Evolutionary conservation across 805 yeast species (phyloP).

Genomic region (Zygosaccharomyces siamensis): DNA sequence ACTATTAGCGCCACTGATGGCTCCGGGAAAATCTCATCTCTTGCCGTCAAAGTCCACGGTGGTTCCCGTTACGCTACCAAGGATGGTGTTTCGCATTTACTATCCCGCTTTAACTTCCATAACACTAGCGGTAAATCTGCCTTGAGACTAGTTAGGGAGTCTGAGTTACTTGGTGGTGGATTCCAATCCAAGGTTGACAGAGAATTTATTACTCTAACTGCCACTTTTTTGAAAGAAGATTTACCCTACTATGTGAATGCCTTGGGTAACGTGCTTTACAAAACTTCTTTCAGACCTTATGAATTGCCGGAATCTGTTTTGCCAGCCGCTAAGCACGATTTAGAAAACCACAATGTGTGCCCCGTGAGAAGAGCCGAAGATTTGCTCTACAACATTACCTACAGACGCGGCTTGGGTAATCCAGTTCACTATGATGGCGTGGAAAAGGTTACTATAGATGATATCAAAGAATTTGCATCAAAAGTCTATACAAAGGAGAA

Average conservation of each 20-base stretch:
- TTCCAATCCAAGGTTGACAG: conserved; percentile 68
- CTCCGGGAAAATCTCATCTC: conserved; percentile 62
- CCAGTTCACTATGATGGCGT: conserved; percentile 72
- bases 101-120: conserved; percentile 78
- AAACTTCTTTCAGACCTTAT: conserved; percentile 73
- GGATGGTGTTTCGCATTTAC: conserved; percentile 82
- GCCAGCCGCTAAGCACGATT: conserved; percentile 70
- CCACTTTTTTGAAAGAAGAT: conserved; percentile 79
- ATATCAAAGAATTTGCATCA: conserved; percentile 61
- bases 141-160: conserved; percentile 87
- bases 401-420: conserved; percentile 84
- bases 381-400: conserved; percentile 71
- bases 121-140: conserved; percentile 82
- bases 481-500: conserved; percentile 65
- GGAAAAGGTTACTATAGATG: conserved; percentile 53
- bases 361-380: conserved; percentile 65
- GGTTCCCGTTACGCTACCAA: conserved; percentile 70
- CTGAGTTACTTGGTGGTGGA: conserved; percentile 87
- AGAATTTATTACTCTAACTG: conserved; percentile 74
- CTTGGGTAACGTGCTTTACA: conserved; percentile 65
- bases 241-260: conserved; percentile 90
- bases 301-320: conserved; percentile 77
- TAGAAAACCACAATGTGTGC: conserved; percentile 45
- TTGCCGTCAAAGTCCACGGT: conserved; percentile 77
- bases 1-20: conserved; percentile 52